These are phyloP conservation scores for Zygosaccharomyces pseudobailii DNA, from an alignment of 1,139 yeast species.

Conservation along the genomic window DNA sequence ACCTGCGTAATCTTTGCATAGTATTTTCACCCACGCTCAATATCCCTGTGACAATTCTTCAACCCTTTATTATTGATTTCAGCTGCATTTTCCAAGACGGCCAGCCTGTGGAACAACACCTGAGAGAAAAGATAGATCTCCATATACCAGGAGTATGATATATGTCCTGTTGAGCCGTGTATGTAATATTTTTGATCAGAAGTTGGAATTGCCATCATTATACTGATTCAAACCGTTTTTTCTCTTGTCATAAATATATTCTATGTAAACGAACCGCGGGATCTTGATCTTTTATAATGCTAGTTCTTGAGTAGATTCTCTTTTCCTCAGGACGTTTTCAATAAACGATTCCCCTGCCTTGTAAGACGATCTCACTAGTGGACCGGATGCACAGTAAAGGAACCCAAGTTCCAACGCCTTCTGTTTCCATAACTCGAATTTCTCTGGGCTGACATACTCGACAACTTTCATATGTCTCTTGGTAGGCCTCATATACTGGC, in stretches of 20 bases:
- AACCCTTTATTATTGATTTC: conserved; percentile 60
- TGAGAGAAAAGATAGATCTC: conserved; percentile 35
- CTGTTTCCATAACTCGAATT: conserved; percentile 89
- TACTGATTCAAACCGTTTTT: not conserved
- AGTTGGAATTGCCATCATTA: not conserved
- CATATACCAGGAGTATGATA: conserved; percentile 35
- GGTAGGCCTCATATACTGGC: conserved; percentile 99
- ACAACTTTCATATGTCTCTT: conserved; percentile 98
- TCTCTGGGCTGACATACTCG: conserved; percentile 91
- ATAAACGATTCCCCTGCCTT: conserved; percentile 98
- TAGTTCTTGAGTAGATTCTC: conserved; percentile 29
- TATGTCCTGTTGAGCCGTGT: not conserved
- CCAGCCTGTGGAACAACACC: conserved; percentile 35
- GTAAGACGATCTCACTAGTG: conserved; percentile 91
- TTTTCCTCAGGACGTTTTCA: conserved; percentile 84
- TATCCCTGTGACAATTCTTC: conserved; percentile 60
- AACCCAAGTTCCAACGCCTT: conserved; percentile 83
- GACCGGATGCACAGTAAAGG: conserved; percentile 95
- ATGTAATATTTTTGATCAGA: not conserved
- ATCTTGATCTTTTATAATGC: not conserved
- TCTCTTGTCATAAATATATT: not conserved
- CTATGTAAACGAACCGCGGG: not conserved
- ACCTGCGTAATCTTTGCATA: conserved; percentile 67
- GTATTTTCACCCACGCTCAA: conserved; percentile 84
- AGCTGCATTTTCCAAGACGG: conserved; percentile 57